These are phyloP conservation scores for Fusarium sp. DNA, from an alignment of 2,329 filamentous ascomycete species.

Conservation along the genomic window DNA sequence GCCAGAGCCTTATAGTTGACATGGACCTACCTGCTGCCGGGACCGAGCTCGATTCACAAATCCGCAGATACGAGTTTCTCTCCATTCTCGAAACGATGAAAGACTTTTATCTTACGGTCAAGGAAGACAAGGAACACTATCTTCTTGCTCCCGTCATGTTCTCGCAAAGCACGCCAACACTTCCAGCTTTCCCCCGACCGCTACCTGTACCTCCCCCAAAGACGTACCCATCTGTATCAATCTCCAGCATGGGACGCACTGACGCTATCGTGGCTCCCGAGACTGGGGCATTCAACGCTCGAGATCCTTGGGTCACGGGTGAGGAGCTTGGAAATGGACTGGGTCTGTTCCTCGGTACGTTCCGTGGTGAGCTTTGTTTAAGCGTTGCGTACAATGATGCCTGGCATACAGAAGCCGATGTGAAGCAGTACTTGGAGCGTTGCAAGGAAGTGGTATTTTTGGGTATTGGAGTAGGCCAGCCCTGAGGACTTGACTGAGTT, in stretches of 20 bases:
- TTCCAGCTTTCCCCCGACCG: constrained; percentile 21
- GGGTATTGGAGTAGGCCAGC: not conserved
- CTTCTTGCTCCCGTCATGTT: constrained; percentile 43
- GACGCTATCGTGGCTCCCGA: constrained; percentile 49
- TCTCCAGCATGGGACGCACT: constrained; percentile 52
- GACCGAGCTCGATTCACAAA: rapidly evolving
- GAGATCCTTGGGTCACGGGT: constrained; percentile 57
- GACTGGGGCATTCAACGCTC: constrained; percentile 44
- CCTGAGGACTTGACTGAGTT: no score
- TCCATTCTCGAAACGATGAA: constrained; percentile 41
- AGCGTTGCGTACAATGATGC: constrained; percentile 58
- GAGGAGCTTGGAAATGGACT: constrained; percentile 56
- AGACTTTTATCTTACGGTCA: constrained; percentile 46
- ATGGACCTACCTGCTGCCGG: constrained; percentile 20
- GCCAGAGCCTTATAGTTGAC: constrained; percentile 43
- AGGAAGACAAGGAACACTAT: constrained; percentile 48
- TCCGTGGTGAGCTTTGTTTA: constrained; percentile 49
- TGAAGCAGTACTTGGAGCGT: constrained; percentile 38
- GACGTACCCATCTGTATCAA: constrained; percentile 43
- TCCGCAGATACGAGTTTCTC: constrained; percentile 37
- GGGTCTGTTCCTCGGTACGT: constrained; percentile 56
- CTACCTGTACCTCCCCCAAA: constrained; percentile 44
- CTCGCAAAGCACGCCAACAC: constrained; percentile 16
- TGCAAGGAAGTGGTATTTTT: constrained; percentile 24
- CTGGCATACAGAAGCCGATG: constrained; percentile 50